Percentiles rank a stretch among this genome's conserved stretches.
phyloP scores from a whole-genome alignment of 495 filamentous ascomycete genomes.

The Thozetella sp. region DNA sequence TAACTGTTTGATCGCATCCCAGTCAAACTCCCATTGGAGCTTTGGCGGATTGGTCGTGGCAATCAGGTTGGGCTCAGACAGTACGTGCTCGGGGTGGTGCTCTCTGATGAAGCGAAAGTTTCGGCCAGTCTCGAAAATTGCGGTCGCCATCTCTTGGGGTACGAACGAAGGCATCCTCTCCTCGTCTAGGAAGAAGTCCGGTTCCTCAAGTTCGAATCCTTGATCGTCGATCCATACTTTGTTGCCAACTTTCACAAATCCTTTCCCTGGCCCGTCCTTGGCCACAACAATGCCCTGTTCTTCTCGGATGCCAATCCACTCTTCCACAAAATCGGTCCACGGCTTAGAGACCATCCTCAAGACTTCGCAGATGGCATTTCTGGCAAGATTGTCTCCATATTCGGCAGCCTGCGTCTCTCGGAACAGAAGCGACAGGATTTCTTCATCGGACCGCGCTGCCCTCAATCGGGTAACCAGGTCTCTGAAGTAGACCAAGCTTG shows the following conservation, averaged over 20 bases:
- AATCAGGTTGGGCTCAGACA: conserved; percentile 55
- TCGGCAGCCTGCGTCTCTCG: conserved; percentile 64
- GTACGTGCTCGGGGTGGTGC: conserved; percentile 77
- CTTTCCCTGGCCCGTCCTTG: conserved; percentile 43
- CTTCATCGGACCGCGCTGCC: conserved; percentile 61
- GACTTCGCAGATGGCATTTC: conserved; percentile 65
- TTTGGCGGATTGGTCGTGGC: conserved; percentile 48
- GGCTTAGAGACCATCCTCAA: conserved; percentile 65
- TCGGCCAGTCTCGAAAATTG: conserved; percentile 76
- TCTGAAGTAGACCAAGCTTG: conserved; percentile 64
- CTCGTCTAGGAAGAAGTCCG: conserved; percentile 62
- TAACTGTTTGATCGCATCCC: conserved; percentile 69
- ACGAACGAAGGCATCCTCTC: conserved; percentile 69
- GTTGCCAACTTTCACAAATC: conserved; percentile 66
- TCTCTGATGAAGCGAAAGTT: conserved; percentile 73
- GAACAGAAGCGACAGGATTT: conserved; percentile 69
- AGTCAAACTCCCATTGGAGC: conserved; percentile 75
- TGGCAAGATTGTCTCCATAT: conserved; percentile 61
- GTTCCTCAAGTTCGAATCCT: conserved; percentile 48
- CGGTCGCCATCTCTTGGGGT: conserved; percentile 60
- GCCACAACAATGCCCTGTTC: conserved; percentile 51
- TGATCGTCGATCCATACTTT: conserved; percentile 55
- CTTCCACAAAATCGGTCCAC: conserved; percentile 71
- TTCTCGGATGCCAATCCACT: conserved; percentile 74
- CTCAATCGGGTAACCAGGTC: conserved; percentile 58